Base-by-base conservation (phyloP, 2,329 filamentous ascomycete genomes). In the Fusarium bactridioides region DNA sequence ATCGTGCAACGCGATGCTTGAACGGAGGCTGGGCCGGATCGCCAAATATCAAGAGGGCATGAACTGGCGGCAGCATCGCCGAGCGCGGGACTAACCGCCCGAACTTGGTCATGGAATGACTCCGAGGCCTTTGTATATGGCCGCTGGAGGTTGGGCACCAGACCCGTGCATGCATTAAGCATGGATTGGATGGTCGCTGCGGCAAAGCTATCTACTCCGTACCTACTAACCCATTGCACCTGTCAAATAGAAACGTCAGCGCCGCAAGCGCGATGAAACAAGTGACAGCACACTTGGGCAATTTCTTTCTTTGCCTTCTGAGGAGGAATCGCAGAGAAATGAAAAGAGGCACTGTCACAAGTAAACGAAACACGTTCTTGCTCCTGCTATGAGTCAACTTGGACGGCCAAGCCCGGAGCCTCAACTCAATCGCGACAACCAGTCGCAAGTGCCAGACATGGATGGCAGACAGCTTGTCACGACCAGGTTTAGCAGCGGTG, bases 151-250 rank as follows among this genome's bases (percentile, higher is more conserved):
- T 76, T 73, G 71, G 74, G 74, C 70, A 76, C 12, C 67, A 64
- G 72, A 67, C 67, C 70, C 68, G 74, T 67, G 73, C 72, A 65
- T 74, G 66, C 45, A 69, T 47, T 48, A 53, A 61, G 59, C 55
- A 55, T 57, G 59, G 61, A 69, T 71, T 57, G 59, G 61, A 69
- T 71, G 71, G 69, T 37, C 53, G 48, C 59, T 57, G 61, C 68
- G 54, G 63, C 58, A 65, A 61, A 58, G 40, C 55, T 48, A 27
- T 53, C 45, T 61, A 25, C n/a, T n/a, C n/a, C n/a, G n/a, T n/a
- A n/a, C 43, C 33, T 37, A 11, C 31, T 31, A 31, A 31, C 29
- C 12, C 53, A 35, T 58, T 65, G 16, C 35, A 66, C 43, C 41
- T 33, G 33, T 56, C 44, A 43, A 61, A 48, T 51, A 53, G 61